Base-by-base conservation (phyloP, 176 grass and related monocot genomes). In the Bonia amplexicaulis region DNA sequence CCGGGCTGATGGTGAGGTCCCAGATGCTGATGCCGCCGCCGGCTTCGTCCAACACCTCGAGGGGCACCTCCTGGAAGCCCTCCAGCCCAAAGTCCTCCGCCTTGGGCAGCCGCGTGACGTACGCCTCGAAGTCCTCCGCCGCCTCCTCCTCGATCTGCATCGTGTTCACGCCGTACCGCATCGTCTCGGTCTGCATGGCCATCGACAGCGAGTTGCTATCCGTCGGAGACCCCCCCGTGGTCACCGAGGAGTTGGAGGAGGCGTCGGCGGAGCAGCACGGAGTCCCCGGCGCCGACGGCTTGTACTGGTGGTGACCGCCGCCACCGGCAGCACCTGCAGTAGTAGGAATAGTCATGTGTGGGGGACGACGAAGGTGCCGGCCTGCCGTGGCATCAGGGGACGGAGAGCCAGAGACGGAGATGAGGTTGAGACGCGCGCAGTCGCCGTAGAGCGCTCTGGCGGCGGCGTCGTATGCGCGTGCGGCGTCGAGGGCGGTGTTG, bases 71-170 rank as follows among this genome's bases (percentile, higher is more conserved):
- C 65, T 92, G 94, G 82, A 97, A 94, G 7, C 82, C 90, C 55
- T 94, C 80, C 6, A 97, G 87, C 13, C 94, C 92, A 29, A 97
- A 97, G 88, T 94, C 94, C 87, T 97, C 94, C 12, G 94, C 92
- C 82, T 90, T 97, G 35, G 94, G 94, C 66, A 97, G 77, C 13
- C 88, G 89, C 42, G 85, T 92, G 3, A 94, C 85, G 80, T 82
- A 97, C 65, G 78, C 83, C 54, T 97, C 92, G 40, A 97, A 92
- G 66, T 97, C 90, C 16, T 86, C 82, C 6, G 73, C 49, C 33
- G 31, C 67, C 55, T 20, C n/a, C 60, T 37, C 33, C 31, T 33
- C 31, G 29, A 27, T 20, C 71, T 42, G 51, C 51, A 7, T 53
- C 17, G 16, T 7, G 49, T 19, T 53, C 16, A 17, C 2, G 48